phyloP scores from a whole-genome alignment of 441 rosid genomes.

The Adansonia grandidieri region DNA sequence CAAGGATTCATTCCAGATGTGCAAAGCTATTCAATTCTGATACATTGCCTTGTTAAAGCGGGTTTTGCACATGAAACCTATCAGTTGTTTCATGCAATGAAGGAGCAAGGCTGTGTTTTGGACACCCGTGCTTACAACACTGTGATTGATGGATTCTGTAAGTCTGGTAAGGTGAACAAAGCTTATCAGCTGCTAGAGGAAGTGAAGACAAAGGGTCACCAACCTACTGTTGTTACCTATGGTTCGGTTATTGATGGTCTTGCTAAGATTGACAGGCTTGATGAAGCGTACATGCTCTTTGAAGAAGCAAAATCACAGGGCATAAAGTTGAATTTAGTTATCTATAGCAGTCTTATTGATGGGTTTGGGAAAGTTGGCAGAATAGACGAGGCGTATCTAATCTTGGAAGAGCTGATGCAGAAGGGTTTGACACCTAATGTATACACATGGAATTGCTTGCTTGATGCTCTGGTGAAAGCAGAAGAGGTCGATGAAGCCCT shows the following conservation, averaged over 20 bases:
- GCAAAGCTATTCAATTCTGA: constrained; percentile 75
- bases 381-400: constrained; percentile 91
- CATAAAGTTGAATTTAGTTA: constrained; percentile 70
- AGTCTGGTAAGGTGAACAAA: constrained; percentile 85
- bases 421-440: constrained; percentile 80
- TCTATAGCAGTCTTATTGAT: constrained; percentile 86
- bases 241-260: constrained; percentile 90
- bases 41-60: constrained; percentile 80
- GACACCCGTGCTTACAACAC: constrained; percentile 86
- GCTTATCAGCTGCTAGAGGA: constrained; percentile 93
- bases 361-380: constrained; percentile 97
- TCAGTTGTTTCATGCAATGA: constrained; percentile 78
- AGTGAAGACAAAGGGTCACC: constrained; percentile 77
- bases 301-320: constrained; percentile 89
- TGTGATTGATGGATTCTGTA: constrained; percentile 90
- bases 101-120: constrained; percentile 82
- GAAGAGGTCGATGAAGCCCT: constrained; percentile 90
- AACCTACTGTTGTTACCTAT: constrained; percentile 85
- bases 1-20: constrained; percentile 75
- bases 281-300: constrained; percentile 93
- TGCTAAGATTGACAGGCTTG: constrained; percentile 89
- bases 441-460: constrained; percentile 93
- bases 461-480: constrained; percentile 86
- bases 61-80: constrained; percentile 88
- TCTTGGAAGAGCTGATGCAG: constrained; percentile 94